These are phyloP conservation scores for Tilletia indica DNA, from an alignment of 1,284 basidiomycete species.

Conservation along the genomic window DNA sequence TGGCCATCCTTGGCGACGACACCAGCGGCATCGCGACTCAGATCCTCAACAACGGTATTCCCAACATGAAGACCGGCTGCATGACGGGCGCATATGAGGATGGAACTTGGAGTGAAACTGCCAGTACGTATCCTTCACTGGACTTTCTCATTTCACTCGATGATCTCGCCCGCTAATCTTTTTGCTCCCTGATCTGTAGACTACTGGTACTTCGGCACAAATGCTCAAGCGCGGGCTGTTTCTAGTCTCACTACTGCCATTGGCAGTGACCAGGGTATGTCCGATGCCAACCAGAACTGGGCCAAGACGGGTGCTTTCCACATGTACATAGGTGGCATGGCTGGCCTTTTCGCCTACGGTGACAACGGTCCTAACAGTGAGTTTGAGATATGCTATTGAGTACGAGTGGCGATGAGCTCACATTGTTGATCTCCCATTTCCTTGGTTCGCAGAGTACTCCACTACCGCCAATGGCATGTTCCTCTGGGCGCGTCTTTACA, in stretches of 20 bases:
- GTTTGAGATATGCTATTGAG: background rate
- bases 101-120: constrained; percentile 91
- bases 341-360: constrained; percentile 85
- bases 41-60: constrained; percentile 68
- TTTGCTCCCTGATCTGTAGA: constrained; percentile 58
- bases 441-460: constrained; percentile 63
- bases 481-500: constrained; percentile 42
- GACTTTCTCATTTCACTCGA: constrained; percentile 41
- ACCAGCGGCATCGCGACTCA: constrained; percentile 52
- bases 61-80: constrained; percentile 79
- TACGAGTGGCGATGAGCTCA: background rate
- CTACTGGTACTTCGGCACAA: constrained; percentile 66
- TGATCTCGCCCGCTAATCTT: too few relatives aligned
- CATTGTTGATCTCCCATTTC: background rate
- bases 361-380: constrained; percentile 86
- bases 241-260: constrained; percentile 80
- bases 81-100: constrained; percentile 66
- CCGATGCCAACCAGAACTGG: constrained; percentile 62
- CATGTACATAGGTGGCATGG: constrained; percentile 82
- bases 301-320: constrained; percentile 79
- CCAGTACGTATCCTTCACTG: constrained; percentile 57
- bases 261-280: constrained; percentile 75
- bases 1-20: constrained; percentile 71
- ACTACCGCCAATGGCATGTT: constrained; percentile 55
- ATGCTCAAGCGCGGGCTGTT: constrained; percentile 83